Conservation (phyloP, 2,329 filamentous ascomycete genomes). For the Helotiales sp. region DNA sequence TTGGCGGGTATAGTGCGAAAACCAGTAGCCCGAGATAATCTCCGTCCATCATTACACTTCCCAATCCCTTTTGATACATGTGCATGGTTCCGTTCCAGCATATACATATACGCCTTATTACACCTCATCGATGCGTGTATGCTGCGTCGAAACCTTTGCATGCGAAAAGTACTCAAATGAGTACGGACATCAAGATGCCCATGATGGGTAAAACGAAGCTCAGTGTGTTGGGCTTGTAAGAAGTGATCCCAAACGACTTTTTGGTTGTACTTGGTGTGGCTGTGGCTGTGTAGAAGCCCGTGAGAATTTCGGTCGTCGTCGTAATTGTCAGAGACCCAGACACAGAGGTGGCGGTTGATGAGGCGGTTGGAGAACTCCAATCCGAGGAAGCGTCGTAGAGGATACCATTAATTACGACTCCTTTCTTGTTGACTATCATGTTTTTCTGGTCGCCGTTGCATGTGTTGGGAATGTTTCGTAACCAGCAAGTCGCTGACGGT, state of each 20-base stretch:
- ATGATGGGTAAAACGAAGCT: conserved; percentile 6
- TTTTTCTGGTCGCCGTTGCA: conserved; percentile 53
- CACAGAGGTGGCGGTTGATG: conserved; percentile 15
- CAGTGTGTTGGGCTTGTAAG: neutral
- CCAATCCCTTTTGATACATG: neutral
- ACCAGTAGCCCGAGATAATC: conserved; percentile 4
- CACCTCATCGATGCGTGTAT: neutral
- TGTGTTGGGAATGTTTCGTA: conserved; percentile 54
- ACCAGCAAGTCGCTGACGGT: conserved; percentile 58
- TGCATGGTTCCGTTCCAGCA: neutral
- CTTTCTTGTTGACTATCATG: conserved; percentile 49
- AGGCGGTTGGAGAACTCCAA: conserved; percentile 35
- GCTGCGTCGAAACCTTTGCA: neutral
- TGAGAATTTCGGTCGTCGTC: conserved; percentile 34
- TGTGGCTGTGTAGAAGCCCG: conserved; percentile 35
- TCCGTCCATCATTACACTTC: neutral
- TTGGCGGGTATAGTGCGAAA: conserved; percentile 15
- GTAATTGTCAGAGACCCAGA: conserved; percentile 22
- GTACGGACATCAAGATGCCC: neutral
- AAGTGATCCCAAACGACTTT: conserved; percentile 18
- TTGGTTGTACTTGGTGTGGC: conserved; percentile 31
- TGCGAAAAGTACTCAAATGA: neutral
- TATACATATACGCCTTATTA: neutral
- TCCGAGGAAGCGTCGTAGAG: conserved; percentile 46
- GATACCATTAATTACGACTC: conserved; percentile 60